Evolutionary conservation across 2,329 filamentous ascomycete genomes (phyloP).

Genomic region (Torrubiellomyces zombiae): DNA sequence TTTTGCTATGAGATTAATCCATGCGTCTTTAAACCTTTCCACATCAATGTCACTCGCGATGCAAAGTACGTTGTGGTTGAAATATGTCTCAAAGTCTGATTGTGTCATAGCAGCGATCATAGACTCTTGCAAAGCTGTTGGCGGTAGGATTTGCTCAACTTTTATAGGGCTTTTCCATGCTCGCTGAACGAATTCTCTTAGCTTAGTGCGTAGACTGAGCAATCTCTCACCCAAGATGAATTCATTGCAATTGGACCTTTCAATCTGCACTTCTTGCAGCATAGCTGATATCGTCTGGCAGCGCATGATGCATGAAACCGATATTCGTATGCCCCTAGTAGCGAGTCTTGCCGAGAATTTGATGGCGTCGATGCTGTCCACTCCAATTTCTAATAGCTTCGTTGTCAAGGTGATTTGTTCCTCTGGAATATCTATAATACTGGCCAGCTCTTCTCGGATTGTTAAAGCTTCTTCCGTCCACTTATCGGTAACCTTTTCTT

Average conservation of each 20-base stretch:
- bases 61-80: slow-evolving; percentile 66
- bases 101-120: slow-evolving; percentile 71
- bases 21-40: slow-evolving; percentile 39
- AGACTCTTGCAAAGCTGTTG: slow-evolving; percentile 72
- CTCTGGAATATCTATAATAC: slow-evolving; percentile 36
- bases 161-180: slow-evolving; percentile 18
- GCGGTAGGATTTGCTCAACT: slow-evolving; percentile 48
- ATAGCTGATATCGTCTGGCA: slow-evolving; percentile 52
- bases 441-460: slow-evolving; percentile 46
- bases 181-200: slow-evolving; percentile 20
- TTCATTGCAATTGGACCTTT: neutral
- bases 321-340: slow-evolving; percentile 38
- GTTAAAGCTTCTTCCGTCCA: slow-evolving; percentile 21
- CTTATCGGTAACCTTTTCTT: neutral
- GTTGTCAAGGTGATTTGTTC: slow-evolving; percentile 37
- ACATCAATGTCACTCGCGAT: slow-evolving; percentile 38
- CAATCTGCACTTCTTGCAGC: slow-evolving; percentile 6
- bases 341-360: slow-evolving; percentile 62
- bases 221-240: neutral
- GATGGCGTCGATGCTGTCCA: slow-evolving; percentile 87
- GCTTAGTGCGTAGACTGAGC: slow-evolving; percentile 6
- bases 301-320: slow-evolving; percentile 65
- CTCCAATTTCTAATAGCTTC: slow-evolving; percentile 63
- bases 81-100: slow-evolving; percentile 61
- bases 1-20: slow-evolving; percentile 37